Base-by-base conservation (phyloP, 2,329 filamentous ascomycete species). In the Xylaria sp. region DNA sequence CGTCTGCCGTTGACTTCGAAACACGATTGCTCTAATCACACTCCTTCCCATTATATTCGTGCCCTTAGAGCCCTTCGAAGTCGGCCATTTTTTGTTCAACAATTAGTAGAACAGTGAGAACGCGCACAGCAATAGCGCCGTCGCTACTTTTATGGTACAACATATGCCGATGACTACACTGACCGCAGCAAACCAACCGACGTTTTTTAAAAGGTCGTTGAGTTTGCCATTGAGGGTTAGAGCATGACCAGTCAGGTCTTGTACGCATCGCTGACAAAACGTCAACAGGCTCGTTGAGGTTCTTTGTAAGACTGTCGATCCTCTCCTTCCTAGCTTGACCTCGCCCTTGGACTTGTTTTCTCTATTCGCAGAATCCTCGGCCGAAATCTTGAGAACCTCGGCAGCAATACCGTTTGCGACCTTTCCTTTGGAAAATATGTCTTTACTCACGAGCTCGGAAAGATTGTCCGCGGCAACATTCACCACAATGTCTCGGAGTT, bases 351-450 rank as follows among this genome's bases (percentile, higher is more conserved):
- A 23, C 23, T 23, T 9, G 17, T 2, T 10, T 9, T 17, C 9
- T 7, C 7, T 6, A 0, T 44, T 6, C 3, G 15, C 6, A 7
- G 4, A 7, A 31, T 31, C 28, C 3, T 51, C 2, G 6, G 28
- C 4, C 7, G 13, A 33, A 17, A 3, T 17, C 36, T 15, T 9
- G 11, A 59, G 28, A 13, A 56, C 28, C 7, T 40, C 48, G 4
- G 57, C 56, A 36, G 46, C 57, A 6, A 54, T n/a, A 9, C 56
- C 20, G 38, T 60, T 44, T 2, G 23, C 56, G 15, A 65, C 5
- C 9, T 36, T 46, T 17, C 36, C 57, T 6, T 46, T 15, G 6
- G 26, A 46, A 9, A 65, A 65, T 1, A 42, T 2, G 9, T 51
- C 40, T 6, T 49, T 33, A 0, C 13, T 3, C 20, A 42, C 11